phyloP scores from a whole-genome alignment of 1,284 basidiomycete genomes.

The Pseudozyma sp. region DNA sequence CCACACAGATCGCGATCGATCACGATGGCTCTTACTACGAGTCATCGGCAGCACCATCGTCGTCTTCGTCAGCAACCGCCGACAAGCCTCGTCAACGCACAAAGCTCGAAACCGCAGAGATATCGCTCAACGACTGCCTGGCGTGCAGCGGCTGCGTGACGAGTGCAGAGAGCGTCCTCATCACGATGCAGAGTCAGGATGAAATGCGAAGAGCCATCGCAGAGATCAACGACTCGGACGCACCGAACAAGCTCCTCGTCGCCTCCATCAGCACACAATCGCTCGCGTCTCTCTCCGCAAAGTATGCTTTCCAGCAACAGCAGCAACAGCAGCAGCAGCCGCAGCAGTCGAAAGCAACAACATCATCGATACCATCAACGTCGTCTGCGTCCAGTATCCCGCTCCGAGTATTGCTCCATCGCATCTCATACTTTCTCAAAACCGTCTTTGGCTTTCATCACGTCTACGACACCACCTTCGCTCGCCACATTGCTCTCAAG shows the following conservation, averaged over 20 bases:
- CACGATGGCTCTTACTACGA: slow-evolving; percentile 82
- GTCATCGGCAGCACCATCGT: slow-evolving; percentile 23
- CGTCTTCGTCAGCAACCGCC: neutral
- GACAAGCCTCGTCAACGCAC: slow-evolving; percentile 62
- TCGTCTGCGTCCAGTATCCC: slow-evolving; percentile 69
- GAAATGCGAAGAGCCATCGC: slow-evolving; percentile 77
- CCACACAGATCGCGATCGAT: slow-evolving; percentile 92
- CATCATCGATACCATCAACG: slow-evolving; percentile 8
- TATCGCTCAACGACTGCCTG: slow-evolving; percentile 93
- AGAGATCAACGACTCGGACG: slow-evolving; percentile 19
- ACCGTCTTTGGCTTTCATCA: slow-evolving; percentile 76
- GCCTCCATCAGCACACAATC: slow-evolving; percentile 80
- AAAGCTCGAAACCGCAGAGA: slow-evolving; percentile 76
- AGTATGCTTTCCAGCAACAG: slow-evolving; percentile 42
- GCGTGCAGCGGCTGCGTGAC: slow-evolving; percentile 98
- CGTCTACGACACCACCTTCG: slow-evolving; percentile 94
- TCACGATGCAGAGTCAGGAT: slow-evolving; percentile 94
- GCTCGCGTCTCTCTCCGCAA: slow-evolving; percentile 78
- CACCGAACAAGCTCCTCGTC: slow-evolving; percentile 38
- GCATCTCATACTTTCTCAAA: slow-evolving; percentile 70
- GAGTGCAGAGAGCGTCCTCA: slow-evolving; percentile 94
- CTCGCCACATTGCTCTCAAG: slow-evolving; percentile 83
- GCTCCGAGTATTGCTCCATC: slow-evolving; percentile 68
- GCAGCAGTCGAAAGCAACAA: neutral
- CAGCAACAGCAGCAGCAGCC: slow-evolving; percentile 12